phyloP scores from a whole-genome alignment of 2,329 filamentous ascomycete species.

The Albifimbria verrucaria region DNA sequence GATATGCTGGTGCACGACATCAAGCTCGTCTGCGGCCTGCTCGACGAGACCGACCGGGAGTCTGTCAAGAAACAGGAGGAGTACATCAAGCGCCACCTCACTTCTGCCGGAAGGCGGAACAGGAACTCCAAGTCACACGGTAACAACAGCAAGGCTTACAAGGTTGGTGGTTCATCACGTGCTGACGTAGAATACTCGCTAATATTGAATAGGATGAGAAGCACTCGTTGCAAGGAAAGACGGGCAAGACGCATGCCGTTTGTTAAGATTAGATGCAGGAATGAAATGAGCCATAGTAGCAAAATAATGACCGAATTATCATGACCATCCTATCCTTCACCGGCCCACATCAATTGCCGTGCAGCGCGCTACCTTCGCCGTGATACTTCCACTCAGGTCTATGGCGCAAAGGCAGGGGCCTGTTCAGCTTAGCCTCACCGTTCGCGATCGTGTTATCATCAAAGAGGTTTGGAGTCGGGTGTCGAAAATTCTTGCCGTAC shows the following conservation, averaged over 20 bases:
- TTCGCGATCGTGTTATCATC: conserved; percentile 8
- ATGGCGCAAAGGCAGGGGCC: neutral
- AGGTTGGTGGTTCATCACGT: conserved; percentile 31
- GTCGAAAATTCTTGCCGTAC: neutral
- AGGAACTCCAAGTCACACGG: conserved; percentile 27
- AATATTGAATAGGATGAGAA: conserved; percentile 57
- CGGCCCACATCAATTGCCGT: conserved; percentile 13
- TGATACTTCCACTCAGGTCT: neutral
- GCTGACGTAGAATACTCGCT: too few relatives aligned
- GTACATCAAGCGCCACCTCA: conserved; percentile 57
- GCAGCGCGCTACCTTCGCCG: neutral
- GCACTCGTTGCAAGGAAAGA: conserved; percentile 86
- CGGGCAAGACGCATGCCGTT: conserved; percentile 83
- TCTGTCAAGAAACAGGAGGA: conserved; percentile 67
- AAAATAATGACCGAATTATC: too few relatives aligned
- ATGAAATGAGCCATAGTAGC: too few relatives aligned
- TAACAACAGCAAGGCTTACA: conserved; percentile 43
- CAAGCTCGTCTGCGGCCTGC: conserved; percentile 67
- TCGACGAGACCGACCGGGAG: conserved; percentile 72
- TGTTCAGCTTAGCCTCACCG: neutral
- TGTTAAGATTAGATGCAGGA: conserved; percentile 52
- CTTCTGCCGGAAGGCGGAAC: conserved; percentile 48
- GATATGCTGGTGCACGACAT: conserved; percentile 77
- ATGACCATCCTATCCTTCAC: conserved; percentile 7
- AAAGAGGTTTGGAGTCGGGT: conserved; percentile 6